These are phyloP conservation scores for Picochlorum sp. DNA, from an alignment of 139 green algal genomes.

Conservation along the genomic window DNA sequence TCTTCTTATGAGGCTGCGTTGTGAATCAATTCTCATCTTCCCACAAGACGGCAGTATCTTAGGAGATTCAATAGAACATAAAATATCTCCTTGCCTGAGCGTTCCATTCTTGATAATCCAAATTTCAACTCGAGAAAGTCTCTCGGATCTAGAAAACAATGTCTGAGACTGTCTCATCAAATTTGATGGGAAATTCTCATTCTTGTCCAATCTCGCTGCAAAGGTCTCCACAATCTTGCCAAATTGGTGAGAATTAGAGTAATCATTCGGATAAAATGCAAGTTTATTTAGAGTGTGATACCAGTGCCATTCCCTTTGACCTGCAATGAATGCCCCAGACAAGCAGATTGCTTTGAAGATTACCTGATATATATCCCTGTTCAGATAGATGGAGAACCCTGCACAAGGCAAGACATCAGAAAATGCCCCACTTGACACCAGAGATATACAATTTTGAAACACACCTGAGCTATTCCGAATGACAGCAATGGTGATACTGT, in stretches of 20 bases:
- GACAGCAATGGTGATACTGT: neutral
- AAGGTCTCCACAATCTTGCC: slow-evolving; percentile 1
- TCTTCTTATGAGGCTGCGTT: too few species aligned
- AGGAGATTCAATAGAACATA: too few species aligned
- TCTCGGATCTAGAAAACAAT: neutral
- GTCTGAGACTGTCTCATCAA: neutral
- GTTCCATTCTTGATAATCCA: neutral
- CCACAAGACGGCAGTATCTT: too few species aligned
- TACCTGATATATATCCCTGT: slow-evolving; percentile 30
- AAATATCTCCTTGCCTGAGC: neutral
- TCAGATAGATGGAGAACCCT: slow-evolving; percentile 54
- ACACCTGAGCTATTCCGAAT: slow-evolving; percentile 16
- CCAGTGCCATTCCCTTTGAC: slow-evolving; percentile 55
- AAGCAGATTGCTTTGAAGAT: slow-evolving; percentile 37
- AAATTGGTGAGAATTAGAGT: slow-evolving; percentile 33
- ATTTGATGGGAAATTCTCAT: slow-evolving; percentile 9
- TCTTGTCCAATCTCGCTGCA: neutral
- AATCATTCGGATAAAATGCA: slow-evolving; percentile 41
- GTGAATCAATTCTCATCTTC: too few species aligned
- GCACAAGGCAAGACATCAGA: too few species aligned
- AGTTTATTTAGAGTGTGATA: slow-evolving; percentile 20
- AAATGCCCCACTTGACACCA: too few species aligned
- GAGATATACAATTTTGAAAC: slow-evolving; percentile 21
- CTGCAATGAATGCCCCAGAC: slow-evolving; percentile 22
- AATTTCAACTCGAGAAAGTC: neutral